Conservation (phyloP, 2,329 filamentous ascomycete genomes). For the Phyllachora maydis region DNA sequence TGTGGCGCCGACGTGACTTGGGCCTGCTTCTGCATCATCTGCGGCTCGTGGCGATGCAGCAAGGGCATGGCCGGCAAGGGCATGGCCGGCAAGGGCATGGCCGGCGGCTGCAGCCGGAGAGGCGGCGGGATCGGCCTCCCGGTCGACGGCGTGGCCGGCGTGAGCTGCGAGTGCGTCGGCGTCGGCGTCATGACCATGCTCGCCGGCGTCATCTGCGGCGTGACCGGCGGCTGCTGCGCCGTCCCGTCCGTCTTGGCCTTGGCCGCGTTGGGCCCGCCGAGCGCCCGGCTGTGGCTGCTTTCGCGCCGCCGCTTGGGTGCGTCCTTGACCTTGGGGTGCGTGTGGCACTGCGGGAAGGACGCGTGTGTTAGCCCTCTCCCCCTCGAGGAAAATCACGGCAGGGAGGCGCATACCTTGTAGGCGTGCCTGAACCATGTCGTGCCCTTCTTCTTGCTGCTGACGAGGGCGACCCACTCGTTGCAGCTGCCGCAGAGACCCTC, state of each 20-base stretch:
- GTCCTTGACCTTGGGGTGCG: constrained; percentile 52
- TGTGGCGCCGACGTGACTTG: constrained; percentile 9
- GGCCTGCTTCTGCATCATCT: constrained; percentile 7
- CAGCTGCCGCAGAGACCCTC: constrained; percentile 62
- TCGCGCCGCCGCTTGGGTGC: constrained; percentile 47
- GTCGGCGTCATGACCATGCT: constrained; percentile 14
- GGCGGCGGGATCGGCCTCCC: constrained; percentile 10
- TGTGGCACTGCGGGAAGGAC: constrained; percentile 33
- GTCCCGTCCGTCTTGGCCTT: constrained; percentile 22
- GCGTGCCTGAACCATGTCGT: constrained; percentile 82
- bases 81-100: constrained; percentile 5
- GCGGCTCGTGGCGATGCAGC: constrained; percentile 5
- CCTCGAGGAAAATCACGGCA: not conserved
- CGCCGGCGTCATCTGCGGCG: constrained; percentile 21
- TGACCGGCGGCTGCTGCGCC: constrained; percentile 14
- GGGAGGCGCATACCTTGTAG: constrained; percentile 42
- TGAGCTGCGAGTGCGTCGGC: constrained; percentile 13
- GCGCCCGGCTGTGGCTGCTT: constrained; percentile 26
- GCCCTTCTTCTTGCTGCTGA: constrained; percentile 81
- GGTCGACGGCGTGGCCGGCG: too few relatives aligned
- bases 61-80: constrained; percentile 2
- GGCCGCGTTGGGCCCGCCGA: constrained; percentile 19
- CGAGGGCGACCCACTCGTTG: constrained; percentile 61
- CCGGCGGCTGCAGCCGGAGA: constrained; percentile 5
- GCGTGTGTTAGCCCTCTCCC: not conserved